Percentiles rank a stretch among this genome's conserved stretches.
phyloP scores from a whole-genome alignment of 495 filamentous ascomycete genomes.

The Aspergillus diversus region DNA sequence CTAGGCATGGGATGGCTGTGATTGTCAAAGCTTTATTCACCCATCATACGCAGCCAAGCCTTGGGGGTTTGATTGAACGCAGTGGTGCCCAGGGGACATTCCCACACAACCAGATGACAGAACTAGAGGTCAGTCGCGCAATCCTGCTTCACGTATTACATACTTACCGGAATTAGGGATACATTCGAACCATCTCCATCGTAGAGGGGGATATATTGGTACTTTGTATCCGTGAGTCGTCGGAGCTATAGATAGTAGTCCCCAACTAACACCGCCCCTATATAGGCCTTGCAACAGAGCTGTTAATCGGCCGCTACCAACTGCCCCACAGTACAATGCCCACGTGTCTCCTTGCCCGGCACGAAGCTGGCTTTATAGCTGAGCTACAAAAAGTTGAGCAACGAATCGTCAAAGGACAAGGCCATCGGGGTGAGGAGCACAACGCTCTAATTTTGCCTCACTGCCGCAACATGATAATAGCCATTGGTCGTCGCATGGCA shows the following conservation, averaged over 20 bases:
- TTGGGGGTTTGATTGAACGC: conserved; percentile 24
- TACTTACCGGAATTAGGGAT: background rate
- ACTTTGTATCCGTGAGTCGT: conserved; percentile 30
- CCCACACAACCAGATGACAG: conserved; percentile 28
- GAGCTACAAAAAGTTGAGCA: conserved; percentile 23
- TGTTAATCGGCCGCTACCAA: conserved; percentile 40
- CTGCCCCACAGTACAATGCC: conserved; percentile 30
- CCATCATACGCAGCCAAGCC: conserved; percentile 22
- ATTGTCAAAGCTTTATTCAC: conserved; percentile 37
- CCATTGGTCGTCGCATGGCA: conserved; percentile 40
- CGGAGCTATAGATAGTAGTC: background rate
- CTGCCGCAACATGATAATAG: conserved; percentile 31
- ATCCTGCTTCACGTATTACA: no score
- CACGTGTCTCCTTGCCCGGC: conserved; percentile 28
- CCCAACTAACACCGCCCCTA: background rate
- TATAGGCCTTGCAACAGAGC: conserved; percentile 39
- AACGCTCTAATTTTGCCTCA: conserved; percentile 37
- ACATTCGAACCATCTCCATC: background rate
- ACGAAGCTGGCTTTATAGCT: conserved; percentile 37
- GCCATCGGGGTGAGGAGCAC: conserved; percentile 32
- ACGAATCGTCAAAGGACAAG: conserved; percentile 11
- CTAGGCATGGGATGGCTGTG: conserved; percentile 28
- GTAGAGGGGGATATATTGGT: conserved; percentile 31
- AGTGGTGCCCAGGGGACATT: conserved; percentile 30
- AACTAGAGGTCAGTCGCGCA: conserved; percentile 30